Base-by-base conservation (phyloP, 768 basidiomycete species). In the Mycena latifolia region DNA sequence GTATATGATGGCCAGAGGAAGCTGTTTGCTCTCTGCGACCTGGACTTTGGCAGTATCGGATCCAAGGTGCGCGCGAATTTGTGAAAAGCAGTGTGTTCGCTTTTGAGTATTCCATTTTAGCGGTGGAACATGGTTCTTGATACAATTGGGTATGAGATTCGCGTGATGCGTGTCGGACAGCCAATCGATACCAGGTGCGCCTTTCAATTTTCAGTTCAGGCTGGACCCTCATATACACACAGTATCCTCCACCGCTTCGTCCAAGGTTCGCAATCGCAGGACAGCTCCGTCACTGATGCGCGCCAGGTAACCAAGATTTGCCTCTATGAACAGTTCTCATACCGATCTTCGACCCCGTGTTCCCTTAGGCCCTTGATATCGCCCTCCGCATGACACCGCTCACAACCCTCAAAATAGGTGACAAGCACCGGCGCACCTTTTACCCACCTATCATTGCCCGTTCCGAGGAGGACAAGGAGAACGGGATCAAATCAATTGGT, bases 331-430 rank as follows among this genome's bases (percentile, higher is more conserved):
- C n/a, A n/a, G n/a, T 20, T 52, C 39, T 25, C 41, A 14, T 35
- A 15, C 41, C 43, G 33, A 24, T 39, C 8, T 24, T 11, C 1
- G 25, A 64, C 27, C 41, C 28, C 2, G n/a, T 50, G 20, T 7
- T n/a, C 27, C 29, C 5, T 56, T 18, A 92, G 91, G 89, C 90
- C 0, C 75, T 91, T 54, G 93, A 93, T 63, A 89, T 93, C 3
- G 89, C 88, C 15, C 82, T 94, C 22, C 85, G 93, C 0, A 92
- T 92, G 89, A 85, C 86, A 55, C 92, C 93, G 0, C 8, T 75
- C 8, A 27, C 86, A 72, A 83, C 82, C n/a, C 87, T 89, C 58
- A 90, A 92, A 0, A 92, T 89, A 80, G 89, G 92, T 56, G 84
- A 43, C 17, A 17, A 41, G 7, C n/a, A n/a, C n/a, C 37, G 88